phyloP scores from a whole-genome alignment of 164 flowering plant species.

The Magnolia officinalis region DNA sequence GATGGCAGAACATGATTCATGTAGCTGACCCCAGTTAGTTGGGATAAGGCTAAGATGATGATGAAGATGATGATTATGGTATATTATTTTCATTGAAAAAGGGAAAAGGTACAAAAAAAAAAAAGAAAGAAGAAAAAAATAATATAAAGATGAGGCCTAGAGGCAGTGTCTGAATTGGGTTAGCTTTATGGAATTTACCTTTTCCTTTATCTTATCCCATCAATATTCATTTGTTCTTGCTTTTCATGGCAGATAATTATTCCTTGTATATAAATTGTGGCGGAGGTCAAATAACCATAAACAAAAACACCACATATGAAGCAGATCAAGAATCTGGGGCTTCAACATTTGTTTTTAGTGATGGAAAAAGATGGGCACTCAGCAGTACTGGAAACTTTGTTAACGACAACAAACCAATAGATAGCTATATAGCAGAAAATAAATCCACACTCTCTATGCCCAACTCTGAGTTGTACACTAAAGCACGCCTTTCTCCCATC shows the following conservation, averaged over 20 bases:
- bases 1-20: too few species aligned
- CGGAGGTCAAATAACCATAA: conserved; percentile 38
- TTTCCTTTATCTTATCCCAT: too few species aligned
- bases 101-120: too few species aligned
- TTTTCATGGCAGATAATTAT: conserved; percentile 37
- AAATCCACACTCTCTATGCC: conserved; percentile 22
- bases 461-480: conserved; percentile 42
- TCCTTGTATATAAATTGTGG: conserved; percentile 73
- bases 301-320: conserved; percentile 35
- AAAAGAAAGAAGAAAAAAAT: too few species aligned
- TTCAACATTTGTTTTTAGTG: conserved; percentile 31
- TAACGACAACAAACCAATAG: conserved; percentile 43
- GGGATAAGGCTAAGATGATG: too few species aligned
- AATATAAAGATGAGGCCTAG: neutral
- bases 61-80: too few species aligned
- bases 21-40: too few species aligned
- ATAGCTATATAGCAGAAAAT: conserved; percentile 16
- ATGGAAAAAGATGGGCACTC: conserved; percentile 48
- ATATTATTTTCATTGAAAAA: too few species aligned
- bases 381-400: conserved; percentile 76
- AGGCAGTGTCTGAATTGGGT: too few species aligned
- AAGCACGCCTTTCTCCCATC: conserved; percentile 58
- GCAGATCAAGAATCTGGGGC: conserved; percentile 55
- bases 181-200: too few species aligned
- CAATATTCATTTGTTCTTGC: too few species aligned